phyloP scores from a whole-genome alignment of 306 rosid species.

The Citrullus amarus region DNA sequence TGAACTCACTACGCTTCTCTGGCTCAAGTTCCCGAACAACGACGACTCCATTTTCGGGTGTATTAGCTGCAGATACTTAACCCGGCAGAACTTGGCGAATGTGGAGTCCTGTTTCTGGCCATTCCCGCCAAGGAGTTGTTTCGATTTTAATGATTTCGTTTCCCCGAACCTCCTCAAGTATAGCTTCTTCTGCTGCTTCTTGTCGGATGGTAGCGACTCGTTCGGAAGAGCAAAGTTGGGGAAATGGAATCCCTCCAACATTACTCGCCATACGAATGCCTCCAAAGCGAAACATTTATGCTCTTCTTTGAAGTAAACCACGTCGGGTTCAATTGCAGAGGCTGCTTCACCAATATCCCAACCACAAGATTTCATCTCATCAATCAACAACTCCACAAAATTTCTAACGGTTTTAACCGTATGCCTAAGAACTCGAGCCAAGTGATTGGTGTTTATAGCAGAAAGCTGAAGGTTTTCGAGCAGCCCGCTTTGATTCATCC shows the following conservation, averaged over 20 bases:
- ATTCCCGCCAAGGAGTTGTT: constrained; percentile 22
- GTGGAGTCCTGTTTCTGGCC: constrained; percentile 40
- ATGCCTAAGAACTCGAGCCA: constrained; percentile 45
- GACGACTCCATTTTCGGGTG: constrained; percentile 79
- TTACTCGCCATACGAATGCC: constrained; percentile 59
- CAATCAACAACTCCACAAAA: constrained; percentile 47
- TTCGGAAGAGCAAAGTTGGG: constrained; percentile 47
- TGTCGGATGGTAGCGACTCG: constrained; percentile 26
- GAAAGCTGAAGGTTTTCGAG: constrained; percentile 50
- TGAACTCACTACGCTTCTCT: constrained; percentile 39
- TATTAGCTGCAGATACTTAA: constrained; percentile 50
- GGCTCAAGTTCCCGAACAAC: constrained; percentile 45
- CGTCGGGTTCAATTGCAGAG: constrained; percentile 35
- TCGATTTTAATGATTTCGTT: constrained; percentile 46
- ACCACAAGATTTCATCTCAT: constrained; percentile 47
- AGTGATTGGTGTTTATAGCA: constrained; percentile 47
- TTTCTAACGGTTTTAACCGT: constrained; percentile 36
- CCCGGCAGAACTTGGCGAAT: constrained; percentile 55
- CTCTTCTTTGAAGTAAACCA: constrained; percentile 43
- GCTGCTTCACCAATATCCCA: constrained; percentile 66
- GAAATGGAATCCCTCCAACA: constrained; percentile 60
- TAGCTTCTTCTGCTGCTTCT: constrained; percentile 20
- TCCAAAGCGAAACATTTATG: constrained; percentile 73
- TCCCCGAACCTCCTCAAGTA: constrained; percentile 51
- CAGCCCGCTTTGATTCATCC: constrained; percentile 54